phyloP scores from a whole-genome alignment of 192 early-diverging fungal genomes.

The Chytriomyces sp. region DNA sequence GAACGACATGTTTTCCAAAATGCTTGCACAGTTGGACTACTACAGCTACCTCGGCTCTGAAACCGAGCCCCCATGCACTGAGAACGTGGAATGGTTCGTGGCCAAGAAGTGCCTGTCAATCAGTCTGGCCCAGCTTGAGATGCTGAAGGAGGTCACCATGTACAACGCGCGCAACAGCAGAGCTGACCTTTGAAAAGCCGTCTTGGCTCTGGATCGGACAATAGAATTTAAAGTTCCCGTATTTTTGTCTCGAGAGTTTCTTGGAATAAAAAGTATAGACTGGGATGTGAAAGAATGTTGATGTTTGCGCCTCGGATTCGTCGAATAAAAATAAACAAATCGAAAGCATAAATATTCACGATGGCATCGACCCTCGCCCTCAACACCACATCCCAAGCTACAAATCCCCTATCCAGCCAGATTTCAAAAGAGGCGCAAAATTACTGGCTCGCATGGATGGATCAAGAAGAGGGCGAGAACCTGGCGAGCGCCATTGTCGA shows the following conservation, averaged over 20 bases:
- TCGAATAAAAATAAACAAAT: neutral
- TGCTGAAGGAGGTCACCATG: neutral
- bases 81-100: too few species aligned
- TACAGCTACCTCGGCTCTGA: too few species aligned
- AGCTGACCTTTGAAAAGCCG: neutral
- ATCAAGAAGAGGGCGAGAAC: conserved; percentile 57
- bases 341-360: neutral
- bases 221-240: neutral
- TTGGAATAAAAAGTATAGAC: neutral
- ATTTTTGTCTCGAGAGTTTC: neutral
- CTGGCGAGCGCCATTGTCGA: conserved; percentile 53
- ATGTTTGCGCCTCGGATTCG: neutral
- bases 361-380: conserved; percentile 4
- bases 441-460: conserved; percentile 47
- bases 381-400: neutral
- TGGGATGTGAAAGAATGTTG: too few species aligned
- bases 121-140: too few species aligned
- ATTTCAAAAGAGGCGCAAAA: conserved; percentile 32
- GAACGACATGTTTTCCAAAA: too few species aligned
- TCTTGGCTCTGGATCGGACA: neutral
- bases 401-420: conserved; percentile 11
- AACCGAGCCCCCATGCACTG: too few species aligned
- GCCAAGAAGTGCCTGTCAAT: too few species aligned
- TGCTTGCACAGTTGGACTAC: too few species aligned
- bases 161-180: neutral